A percentile compares a stretch with the other conserved stretches of the same genome.
These are phyloP conservation scores for Leccinum solheimii DNA, from an alignment of 1,284 basidiomycete genomes.

Conservation along the genomic window DNA sequence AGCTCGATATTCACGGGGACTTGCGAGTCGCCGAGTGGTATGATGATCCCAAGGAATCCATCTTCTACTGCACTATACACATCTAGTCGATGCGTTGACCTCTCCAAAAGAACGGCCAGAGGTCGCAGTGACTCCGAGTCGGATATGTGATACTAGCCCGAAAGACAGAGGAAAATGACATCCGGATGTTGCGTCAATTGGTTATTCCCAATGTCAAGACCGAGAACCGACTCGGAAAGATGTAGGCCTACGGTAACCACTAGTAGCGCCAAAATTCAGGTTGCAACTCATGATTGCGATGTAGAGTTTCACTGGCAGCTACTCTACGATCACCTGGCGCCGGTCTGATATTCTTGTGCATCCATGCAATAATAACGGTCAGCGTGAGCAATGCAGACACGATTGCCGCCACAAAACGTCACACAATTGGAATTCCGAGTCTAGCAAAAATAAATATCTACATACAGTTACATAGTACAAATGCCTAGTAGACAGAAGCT, in stretches of 20 bases:
- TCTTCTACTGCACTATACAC: neutral
- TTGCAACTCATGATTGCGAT: slow-evolving; percentile 10
- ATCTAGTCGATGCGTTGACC: slow-evolving; percentile 1
- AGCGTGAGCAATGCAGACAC: neutral
- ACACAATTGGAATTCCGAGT: no score
- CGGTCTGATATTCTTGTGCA: neutral
- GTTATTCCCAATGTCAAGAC: neutral
- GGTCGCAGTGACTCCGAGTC: neutral
- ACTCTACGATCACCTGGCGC: neutral
- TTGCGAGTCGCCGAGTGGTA: slow-evolving; percentile 7
- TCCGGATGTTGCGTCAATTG: slow-evolving; percentile 9
- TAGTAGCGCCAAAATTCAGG: neutral
- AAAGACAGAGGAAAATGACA: slow-evolving; percentile 9
- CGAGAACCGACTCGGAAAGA: neutral
- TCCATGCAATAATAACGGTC: slow-evolving; percentile 1
- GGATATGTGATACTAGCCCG: slow-evolving; percentile 3
- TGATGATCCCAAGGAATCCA: slow-evolving; percentile 6
- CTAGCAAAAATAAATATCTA: no score
- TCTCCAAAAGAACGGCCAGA: slow-evolving; percentile 16
- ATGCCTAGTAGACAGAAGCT: no score
- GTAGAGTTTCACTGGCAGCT: neutral
- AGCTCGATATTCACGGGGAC: slow-evolving; percentile 5
- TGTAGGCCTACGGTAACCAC: slow-evolving; percentile 7
- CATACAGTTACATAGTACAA: no score
- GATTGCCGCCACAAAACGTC: neutral